Evolutionary conservation across 2,329 filamentous ascomycete genomes (phyloP), one percentile per base, ranked within the genome.

Genomic region (Colletotrichum tropicicola): DNA sequence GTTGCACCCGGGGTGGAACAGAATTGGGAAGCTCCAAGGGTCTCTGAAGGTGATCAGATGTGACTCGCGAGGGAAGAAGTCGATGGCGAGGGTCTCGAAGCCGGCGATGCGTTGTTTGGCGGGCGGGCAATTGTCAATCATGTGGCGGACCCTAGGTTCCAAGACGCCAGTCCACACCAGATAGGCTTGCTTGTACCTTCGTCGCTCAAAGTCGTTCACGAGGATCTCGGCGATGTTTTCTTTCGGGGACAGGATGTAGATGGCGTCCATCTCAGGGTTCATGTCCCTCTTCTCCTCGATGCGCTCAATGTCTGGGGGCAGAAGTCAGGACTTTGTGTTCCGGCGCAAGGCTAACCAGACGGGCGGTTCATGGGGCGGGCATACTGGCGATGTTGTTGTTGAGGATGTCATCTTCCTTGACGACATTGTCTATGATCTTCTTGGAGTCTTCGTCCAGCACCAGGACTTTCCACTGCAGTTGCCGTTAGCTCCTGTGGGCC

Each of bases 401-500:
- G 80, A 99, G 91, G 70, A 99, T 97, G 74, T 98, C 93, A 87
- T 99, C 95, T 83, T 98, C 92, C 73, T 93, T 95, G 76, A 95
- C 88, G 48, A 93, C 92, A 83, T 95, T 97, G 80, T 97, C 91
- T 72, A 99, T 86, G 72, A 99, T 87, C 78, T 91, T 94, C 77
- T 91, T 90, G 76, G 93, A 94, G 60, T 84, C 85, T 70, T 92
- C 90, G 80, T 99, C 96, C 73, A 98, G 84, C 56, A 99, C 91
- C 71, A 99, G 83, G 70, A 98, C 92, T 87, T 98, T 99, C 96
- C 96, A 99, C 94, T 98, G 70, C 58, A 54, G 27, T 27, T 21
- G 19, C 25, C 30, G 45, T 63, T 64, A 66, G 63, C 47, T 65
- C 55, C 5, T 30, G 9, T 21, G n/a, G 8, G 15, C 10, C 15